Conservation (phyloP, 352 stramenopile genomes). For the Phytophthora meadii region DNA sequence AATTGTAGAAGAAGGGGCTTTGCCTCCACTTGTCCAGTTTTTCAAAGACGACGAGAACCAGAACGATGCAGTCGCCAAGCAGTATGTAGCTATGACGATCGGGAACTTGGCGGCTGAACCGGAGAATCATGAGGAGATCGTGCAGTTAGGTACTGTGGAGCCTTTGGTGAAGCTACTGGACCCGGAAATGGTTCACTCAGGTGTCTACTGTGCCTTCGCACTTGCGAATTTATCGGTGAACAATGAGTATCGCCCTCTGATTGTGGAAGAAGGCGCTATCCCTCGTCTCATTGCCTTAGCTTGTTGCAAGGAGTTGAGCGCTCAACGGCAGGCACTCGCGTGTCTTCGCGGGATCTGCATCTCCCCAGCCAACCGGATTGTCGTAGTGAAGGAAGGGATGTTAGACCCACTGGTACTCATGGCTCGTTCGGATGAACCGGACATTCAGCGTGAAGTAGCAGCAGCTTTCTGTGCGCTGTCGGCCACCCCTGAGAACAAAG, state of each 20-base stretch:
- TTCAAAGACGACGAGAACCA: slow-evolving; percentile 90
- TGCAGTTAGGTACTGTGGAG: slow-evolving; percentile 90
- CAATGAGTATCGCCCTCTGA: slow-evolving; percentile 91
- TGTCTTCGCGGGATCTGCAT: slow-evolving; percentile 95
- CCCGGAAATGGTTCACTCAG: slow-evolving; percentile 83
- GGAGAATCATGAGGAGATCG: slow-evolving; percentile 95
- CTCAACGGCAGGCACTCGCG: slow-evolving; percentile 92
- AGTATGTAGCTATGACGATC: slow-evolving; percentile 96
- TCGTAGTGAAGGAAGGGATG: slow-evolving; percentile 94
- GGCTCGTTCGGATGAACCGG: slow-evolving; percentile 91
- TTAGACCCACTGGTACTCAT: slow-evolving; percentile 96
- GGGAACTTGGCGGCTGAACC: slow-evolving; percentile 96
- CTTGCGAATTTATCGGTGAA: slow-evolving; percentile 96
- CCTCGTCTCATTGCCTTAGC: slow-evolving; percentile 94
- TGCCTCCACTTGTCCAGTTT: slow-evolving; percentile 91
- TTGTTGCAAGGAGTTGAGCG: slow-evolving; percentile 94
- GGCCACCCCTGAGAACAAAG: slow-evolving; percentile 96
- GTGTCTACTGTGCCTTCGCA: slow-evolving; percentile 94
- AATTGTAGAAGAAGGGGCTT: slow-evolving; percentile 94
- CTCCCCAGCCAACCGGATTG: slow-evolving; percentile 85
- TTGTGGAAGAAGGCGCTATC: slow-evolving; percentile 94
- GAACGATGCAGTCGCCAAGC: slow-evolving; percentile 83
- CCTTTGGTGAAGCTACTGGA: slow-evolving; percentile 94
- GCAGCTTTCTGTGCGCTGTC: slow-evolving; percentile 95
- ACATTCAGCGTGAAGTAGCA: slow-evolving; percentile 93